Evolutionary conservation across 2,329 filamentous ascomycete species (phyloP).

Genomic region (Amphichorda felina): DNA sequence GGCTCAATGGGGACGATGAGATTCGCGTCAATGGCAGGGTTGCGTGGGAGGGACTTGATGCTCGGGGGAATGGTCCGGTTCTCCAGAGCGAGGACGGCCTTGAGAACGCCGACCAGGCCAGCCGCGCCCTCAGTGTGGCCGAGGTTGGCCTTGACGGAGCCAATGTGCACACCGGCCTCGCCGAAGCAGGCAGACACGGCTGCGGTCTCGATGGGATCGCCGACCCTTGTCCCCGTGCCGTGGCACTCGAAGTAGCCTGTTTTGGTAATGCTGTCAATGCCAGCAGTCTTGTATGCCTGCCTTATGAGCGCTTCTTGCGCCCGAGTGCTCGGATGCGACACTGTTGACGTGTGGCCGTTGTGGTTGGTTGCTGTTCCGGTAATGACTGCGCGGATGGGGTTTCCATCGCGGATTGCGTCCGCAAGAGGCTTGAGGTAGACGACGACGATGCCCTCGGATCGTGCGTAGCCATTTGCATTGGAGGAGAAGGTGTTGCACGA

Average conservation of each 20-base stretch:
- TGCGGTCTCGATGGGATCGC: conserved; percentile 14
- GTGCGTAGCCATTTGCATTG: conserved; percentile 21
- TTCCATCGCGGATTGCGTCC: conserved; percentile 23
- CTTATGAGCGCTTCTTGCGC: conserved; percentile 25
- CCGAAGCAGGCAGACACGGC: conserved; percentile 21
- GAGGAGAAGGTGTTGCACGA: conserved; percentile 34
- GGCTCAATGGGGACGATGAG: no score
- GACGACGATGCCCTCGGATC: background rate
- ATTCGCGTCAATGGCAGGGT: background rate
- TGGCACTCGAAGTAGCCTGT: no score
- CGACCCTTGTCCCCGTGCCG: conserved; percentile 16
- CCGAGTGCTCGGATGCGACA: conserved; percentile 35
- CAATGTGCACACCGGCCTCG: conserved; percentile 21
- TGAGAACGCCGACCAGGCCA: conserved; percentile 14
- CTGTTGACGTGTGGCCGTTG: conserved; percentile 34
- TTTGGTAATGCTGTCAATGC: conserved; percentile 15
- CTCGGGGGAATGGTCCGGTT: conserved; percentile 14
- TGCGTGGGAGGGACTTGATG: no score
- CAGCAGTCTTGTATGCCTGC: conserved; percentile 12
- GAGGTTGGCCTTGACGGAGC: conserved; percentile 21
- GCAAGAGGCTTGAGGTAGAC: background rate
- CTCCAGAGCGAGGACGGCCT: conserved; percentile 13
- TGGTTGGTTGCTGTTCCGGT: conserved; percentile 32
- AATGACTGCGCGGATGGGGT: conserved; percentile 37
- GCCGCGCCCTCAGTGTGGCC: no score